Percentiles rank a stretch among this genome's conserved stretches.
Conservation (phyloP, 1,284 basidiomycete genomes). For the Mrakiaceae sp. region DNA sequence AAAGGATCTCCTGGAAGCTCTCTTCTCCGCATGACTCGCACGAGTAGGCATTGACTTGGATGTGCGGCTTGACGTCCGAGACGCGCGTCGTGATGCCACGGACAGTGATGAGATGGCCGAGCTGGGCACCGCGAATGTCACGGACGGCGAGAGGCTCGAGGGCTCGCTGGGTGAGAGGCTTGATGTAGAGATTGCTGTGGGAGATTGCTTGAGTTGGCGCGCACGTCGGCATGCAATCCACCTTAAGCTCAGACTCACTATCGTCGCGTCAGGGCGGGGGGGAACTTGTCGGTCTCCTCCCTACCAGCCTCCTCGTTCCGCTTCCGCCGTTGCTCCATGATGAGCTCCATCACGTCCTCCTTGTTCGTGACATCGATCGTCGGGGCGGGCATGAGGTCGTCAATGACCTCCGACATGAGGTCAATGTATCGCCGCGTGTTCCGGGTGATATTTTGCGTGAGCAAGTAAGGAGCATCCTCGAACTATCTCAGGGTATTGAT, state of each 20-base stretch:
- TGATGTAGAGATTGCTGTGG: slow-evolving; percentile 69
- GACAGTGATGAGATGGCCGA: slow-evolving; percentile 88
- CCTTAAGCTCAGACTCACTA: slow-evolving; percentile 56
- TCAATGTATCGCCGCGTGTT: slow-evolving; percentile 87
- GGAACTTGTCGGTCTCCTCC: slow-evolving; percentile 52
- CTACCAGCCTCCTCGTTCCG: slow-evolving; percentile 66
- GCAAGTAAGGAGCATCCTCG: slow-evolving; percentile 13
- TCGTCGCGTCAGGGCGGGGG: slow-evolving; percentile 77
- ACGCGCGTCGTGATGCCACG: slow-evolving; percentile 97
- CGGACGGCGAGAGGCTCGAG: slow-evolving; percentile 64
- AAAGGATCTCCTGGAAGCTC: slow-evolving; percentile 96
- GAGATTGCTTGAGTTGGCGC: neutral
- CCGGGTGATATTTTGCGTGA: slow-evolving; percentile 56
- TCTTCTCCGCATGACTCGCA: slow-evolving; percentile 97
- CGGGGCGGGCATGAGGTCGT: slow-evolving; percentile 72
- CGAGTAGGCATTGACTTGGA: slow-evolving; percentile 95
- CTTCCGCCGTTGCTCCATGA: slow-evolving; percentile 82
- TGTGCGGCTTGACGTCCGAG: slow-evolving; percentile 94
- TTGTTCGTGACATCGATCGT: slow-evolving; percentile 75
- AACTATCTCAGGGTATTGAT: slow-evolving; percentile 3
- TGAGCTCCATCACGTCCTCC: slow-evolving; percentile 80
- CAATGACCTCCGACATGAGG: slow-evolving; percentile 83
- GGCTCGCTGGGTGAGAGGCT: slow-evolving; percentile 57
- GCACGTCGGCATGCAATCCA: neutral
- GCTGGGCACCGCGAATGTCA: slow-evolving; percentile 69